phyloP scores from a whole-genome alignment of 164 flowering plant species.

The Malania oleifera region DNA sequence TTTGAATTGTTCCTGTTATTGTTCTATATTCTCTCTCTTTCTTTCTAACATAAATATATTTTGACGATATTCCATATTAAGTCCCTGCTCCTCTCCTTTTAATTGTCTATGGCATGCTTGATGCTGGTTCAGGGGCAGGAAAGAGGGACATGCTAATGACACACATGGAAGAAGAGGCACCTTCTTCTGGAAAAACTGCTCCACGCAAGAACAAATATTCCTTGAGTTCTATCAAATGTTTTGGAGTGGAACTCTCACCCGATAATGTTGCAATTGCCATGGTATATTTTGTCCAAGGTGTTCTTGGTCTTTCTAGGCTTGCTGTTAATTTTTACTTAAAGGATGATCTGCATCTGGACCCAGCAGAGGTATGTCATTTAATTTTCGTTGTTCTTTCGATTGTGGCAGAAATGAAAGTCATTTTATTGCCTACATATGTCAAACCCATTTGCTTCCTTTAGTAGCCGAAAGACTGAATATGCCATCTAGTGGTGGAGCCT shows the following conservation, averaged over 20 bases:
- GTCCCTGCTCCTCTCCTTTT: not conserved
- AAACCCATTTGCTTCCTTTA: not conserved
- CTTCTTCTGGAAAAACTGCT: constrained; percentile 23
- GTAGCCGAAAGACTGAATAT: not conserved
- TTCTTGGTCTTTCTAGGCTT: constrained; percentile 93
- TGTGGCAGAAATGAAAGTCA: not conserved
- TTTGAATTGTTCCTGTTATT: not conserved
- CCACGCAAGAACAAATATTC: constrained; percentile 27
- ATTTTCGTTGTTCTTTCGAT: not conserved
- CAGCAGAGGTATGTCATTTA: constrained; percentile 73
- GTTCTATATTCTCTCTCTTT: not conserved
- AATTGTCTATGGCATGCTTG: constrained; percentile 7
- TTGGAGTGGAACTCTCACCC: constrained; percentile 90
- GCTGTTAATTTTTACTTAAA: constrained; percentile 95
- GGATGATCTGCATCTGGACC: constrained; percentile 96
- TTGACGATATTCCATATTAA: too few relatives aligned
- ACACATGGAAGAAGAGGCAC: constrained; percentile 29
- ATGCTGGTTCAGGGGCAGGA: constrained; percentile 34
- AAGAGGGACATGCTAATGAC: constrained; percentile 32
- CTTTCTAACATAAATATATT: too few relatives aligned
- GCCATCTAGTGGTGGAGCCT: too few relatives aligned
- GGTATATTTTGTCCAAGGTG: constrained; percentile 99
- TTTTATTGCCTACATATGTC: not conserved
- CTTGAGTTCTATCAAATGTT: constrained; percentile 31
- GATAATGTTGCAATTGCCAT: constrained; percentile 94